Evolutionary conservation across 768 basidiomycete species (phyloP), one percentile per base, ranked within the genome.

Genomic region (Amanita rimosa): DNA sequence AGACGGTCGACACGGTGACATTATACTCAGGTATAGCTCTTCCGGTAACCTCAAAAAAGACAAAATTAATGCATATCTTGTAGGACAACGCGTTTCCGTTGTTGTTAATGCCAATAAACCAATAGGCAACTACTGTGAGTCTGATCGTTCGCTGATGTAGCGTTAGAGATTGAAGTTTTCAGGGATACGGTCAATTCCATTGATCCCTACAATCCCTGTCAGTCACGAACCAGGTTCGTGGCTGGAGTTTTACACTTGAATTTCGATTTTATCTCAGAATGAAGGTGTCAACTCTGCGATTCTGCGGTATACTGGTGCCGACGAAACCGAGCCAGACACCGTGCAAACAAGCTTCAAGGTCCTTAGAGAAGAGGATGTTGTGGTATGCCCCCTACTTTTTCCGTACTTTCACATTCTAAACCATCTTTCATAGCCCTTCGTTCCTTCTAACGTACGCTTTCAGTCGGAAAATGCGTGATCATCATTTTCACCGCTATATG

Each of bases 91-190:
- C 11, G 62, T 62, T 44, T 64, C 62, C 1, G 61, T 62, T 29
- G 63, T 79, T 5, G 55, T 76, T 13, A 64, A 58, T 8, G 73
- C 76, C 11, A 60, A 75, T 52, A 68, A 77, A 46, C 54, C 66
- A 0, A 54, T 71, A 21, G 66, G 60, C 3, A 82, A 78, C 55
- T 82, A 81, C 57, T 81, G 71, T 70, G 61, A 72, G 40, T 67
- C 68, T 44, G 43, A 19, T 8, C 39, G 61, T 68, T 50, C 62
- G 44, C 62, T 62, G 44, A 55, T 59, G 52, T 49, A 52, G 29
- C 53, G 63, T 1, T 17, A 19, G 35, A 24, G 5, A 24, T 21
- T 35, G 7, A 24, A 5, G 5, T 13, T 33, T 48, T 27, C 29
- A 41, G 39, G 13, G 48, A 46, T 49, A 47, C 49, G 44, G 42